A percentile compares a stretch with the other conserved stretches of the same genome.
These are phyloP conservation scores for Penicillium mononematosum DNA, from an alignment of 495 filamentous ascomycete genomes.

Conservation along the genomic window DNA sequence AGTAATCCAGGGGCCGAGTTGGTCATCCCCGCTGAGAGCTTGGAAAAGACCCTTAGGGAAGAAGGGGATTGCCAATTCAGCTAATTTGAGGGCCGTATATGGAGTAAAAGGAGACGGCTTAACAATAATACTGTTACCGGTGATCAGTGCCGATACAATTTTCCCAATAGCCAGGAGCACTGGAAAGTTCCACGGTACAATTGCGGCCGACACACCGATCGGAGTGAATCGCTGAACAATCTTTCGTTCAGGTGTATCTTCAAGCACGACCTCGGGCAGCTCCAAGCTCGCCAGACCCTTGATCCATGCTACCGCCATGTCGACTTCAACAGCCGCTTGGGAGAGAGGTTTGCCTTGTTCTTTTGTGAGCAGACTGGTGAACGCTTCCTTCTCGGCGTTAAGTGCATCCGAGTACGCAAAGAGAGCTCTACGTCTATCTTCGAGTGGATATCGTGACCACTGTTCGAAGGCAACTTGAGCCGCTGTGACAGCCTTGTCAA, in stretches of 20 bases:
- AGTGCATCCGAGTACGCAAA: too few relatives aligned
- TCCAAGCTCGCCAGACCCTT: too few relatives aligned
- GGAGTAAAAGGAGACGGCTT: constrained; percentile 67
- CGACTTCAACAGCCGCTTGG: too few relatives aligned
- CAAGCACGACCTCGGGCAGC: too few relatives aligned
- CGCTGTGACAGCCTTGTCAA: too few relatives aligned
- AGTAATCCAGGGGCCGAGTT: constrained; percentile 58
- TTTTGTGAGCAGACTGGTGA: too few relatives aligned
- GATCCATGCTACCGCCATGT: too few relatives aligned
- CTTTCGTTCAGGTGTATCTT: constrained; percentile 1
- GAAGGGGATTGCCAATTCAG: constrained; percentile 58
- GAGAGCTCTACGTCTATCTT: too few relatives aligned
- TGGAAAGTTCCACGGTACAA: constrained; percentile 66
- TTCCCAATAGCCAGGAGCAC: constrained; percentile 58
- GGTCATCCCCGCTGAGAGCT: constrained; percentile 62
- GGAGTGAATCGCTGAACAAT: constrained; percentile 54
- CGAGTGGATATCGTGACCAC: too few relatives aligned
- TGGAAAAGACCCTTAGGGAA: constrained; percentile 70
- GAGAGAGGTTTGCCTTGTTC: too few relatives aligned
- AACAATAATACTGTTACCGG: constrained; percentile 60
- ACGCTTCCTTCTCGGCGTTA: too few relatives aligned
- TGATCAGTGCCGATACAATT: constrained; percentile 53
- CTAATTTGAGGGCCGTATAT: constrained; percentile 63
- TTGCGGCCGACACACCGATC: constrained; percentile 58
- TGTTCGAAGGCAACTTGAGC: too few relatives aligned